Base-by-base conservation (phyloP, 495 filamentous ascomycete species). In the Aspergillus baeticus region DNA sequence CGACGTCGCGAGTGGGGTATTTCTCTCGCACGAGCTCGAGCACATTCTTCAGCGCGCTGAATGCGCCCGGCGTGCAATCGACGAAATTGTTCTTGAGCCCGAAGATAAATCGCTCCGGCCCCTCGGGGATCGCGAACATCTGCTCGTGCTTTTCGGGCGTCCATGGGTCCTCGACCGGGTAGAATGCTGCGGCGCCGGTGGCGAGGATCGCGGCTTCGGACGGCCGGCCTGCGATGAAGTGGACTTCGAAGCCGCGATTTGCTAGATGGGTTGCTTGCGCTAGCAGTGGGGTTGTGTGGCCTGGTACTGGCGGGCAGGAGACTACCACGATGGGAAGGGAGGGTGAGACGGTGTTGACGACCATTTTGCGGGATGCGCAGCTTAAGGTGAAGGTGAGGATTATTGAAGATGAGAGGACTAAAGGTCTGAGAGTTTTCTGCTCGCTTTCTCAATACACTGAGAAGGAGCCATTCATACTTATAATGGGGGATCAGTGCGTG, bases 131-230 rank as follows among this genome's bases (percentile, higher is more conserved):
- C 1, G 51, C 14, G 4, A 43, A n/a, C 51, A 43, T 41, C 38
- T 41, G 7, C 13, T 18, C n/a, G 14, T 44, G 14, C 17, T n/a
- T n/a, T 6, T 33, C 51, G 22, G 38, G 21, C 23, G 38, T 42
- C 23, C 29, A 44, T 1, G 31, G 15, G 11, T 17, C 31, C 14
- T 42, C 20, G 10, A 42, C 15, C 2, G 14, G 38, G 51, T 43
- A 33, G 20, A 43, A 54, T 6, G 39, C 26, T 20, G 51, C 51
- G 51, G 51, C 51, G 51, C 51, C 38, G 51, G 51, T 44, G 17
- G 5, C n/a, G n/a, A 14, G 37, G 15, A 54, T 20, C 3, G 51
- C 51, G 20, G n/a, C 10, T 34, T 33, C 23, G 21, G 41, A 54
- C 14, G 34, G 15, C 11, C 26, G 13, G 36, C 51, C 51, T 21